Evolutionary conservation across 805 yeast species (phyloP), one percentile per base, ranked within the genome.

Genomic region (Kazachstania bromeliacearum): DNA sequence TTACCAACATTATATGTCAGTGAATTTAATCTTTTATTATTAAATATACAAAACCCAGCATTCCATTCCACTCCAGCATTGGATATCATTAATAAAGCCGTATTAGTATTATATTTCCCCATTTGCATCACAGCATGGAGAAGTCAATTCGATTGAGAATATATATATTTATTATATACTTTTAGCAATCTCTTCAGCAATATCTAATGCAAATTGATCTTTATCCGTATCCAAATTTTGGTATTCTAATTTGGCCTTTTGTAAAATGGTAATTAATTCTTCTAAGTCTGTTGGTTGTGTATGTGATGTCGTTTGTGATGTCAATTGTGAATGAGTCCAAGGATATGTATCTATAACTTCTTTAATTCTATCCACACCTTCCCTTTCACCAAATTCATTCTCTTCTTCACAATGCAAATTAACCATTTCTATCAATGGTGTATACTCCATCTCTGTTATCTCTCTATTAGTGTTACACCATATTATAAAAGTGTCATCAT

Each of bases 271-370:
- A 7, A 53, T 15, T 7, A 51, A 20, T 3, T 28, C 26, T 21
- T 38, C 38, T 4, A 36, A n/a, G 9, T 29, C 35, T 14, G 13
- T 31, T 10, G 19, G 13, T 13, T 12, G 7, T 7, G n/a, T n/a
- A n/a, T n/a, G n/a, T n/a, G n/a, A n/a, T n/a, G n/a, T n/a, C n/a
- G n/a, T n/a, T n/a, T n/a, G n/a, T n/a, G n/a, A n/a, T 22, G 12
- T 33, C 39, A 45, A 33, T 51, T 25, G 13, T 12, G 24, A 30
- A 16, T 33, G 47, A 10, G 44, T 42, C 79, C 80, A 75, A 19
- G 63, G 67, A 39, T 71, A 67, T 1, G 71, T 58, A 33, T 74
- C 71, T 4, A 75, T 44, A 3, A 72, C 47, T 38, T 74, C 78
- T 26, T 44, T 43, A 3, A 73, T 37, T 39, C 79, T 48, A 26